Evolutionary conservation across 192 early-diverging fungal genomes (phyloP), one percentile per base, ranked within the genome.

Genomic region (Geranomyces variabilis): DNA sequence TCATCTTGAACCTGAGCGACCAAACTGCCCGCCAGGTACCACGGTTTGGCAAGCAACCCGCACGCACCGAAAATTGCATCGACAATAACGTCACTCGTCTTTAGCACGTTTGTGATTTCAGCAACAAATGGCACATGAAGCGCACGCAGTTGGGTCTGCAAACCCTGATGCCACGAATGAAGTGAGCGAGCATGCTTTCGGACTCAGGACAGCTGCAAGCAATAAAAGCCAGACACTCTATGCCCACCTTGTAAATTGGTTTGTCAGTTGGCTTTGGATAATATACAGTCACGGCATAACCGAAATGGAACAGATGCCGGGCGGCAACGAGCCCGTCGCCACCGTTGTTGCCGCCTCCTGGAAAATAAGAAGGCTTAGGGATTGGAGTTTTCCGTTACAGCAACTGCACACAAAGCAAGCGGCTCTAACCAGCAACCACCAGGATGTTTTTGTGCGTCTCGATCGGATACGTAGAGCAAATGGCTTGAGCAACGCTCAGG

Each of bases 251-350:
- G 70, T 88, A 93, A n/a, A 93, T 81, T 9, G 89, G 84, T 55
- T 93, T 94, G 36, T 82, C 71, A 0, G 84, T 83, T 75, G 85
- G 83, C 61, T 93, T 93, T 12, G 95, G 94, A 71, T 95, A 95
- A 66, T 88, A 95, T 0, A 96, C 77, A 21, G 76, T 76, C 15
- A 91, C 91, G 19, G 83, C 66, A 73, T 91, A 96, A 8, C 95
- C 95, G 85, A 96, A 99, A 77, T 95, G 94, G 24, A 69, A 73
- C 26, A 99, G 76, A 71, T 97, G 95, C 30, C 95, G 87, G 14
- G 96, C 96, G 17, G 94, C 93, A 29, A 99, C 97, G 19, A 99
- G 83, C 0, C 89, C 97, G 80, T 99, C 97, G 19, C 96, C 96
- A 30, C 97, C 97, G 78, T 99, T 99, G 76, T 99, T 98, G 46